Evolutionary conservation across 139 green algal species (phyloP).

Genomic region (Eudorina sp.): DNA sequence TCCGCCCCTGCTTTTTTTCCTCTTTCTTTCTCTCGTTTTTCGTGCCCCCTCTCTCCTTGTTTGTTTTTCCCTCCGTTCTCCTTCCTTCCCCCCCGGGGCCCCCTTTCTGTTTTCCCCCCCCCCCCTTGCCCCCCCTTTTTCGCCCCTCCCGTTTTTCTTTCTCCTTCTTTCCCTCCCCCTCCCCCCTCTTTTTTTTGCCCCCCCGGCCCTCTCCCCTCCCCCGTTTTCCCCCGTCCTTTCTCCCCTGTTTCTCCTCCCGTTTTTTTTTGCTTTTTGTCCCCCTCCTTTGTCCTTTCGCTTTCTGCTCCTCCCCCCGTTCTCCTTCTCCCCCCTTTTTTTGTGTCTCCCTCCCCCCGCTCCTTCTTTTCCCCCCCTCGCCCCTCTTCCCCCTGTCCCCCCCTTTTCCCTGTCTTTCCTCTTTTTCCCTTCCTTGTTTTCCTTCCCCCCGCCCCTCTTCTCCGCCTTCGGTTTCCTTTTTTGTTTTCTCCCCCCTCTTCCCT

Average conservation of each 20-base stretch:
- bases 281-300: background rate
- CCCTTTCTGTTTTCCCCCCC: background rate
- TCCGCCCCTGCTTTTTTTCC: background rate
- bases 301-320: background rate
- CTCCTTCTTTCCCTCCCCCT: background rate
- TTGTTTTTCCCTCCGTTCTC: background rate
- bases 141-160: background rate
- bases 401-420: background rate
- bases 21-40: background rate
- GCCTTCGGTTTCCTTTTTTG: background rate
- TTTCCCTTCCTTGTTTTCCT: background rate
- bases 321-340: background rate
- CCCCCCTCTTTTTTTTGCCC: background rate
- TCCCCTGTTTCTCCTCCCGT: background rate
- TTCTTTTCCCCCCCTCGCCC: background rate
- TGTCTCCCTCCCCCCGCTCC: background rate
- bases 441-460: background rate
- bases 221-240: background rate
- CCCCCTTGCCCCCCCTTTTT: background rate
- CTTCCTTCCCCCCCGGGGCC: background rate
- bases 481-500: background rate
- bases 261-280: background rate
- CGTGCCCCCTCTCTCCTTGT: background rate
- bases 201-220: background rate
- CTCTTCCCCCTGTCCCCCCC: too few relatives aligned